A percentile compares a stretch with the other conserved stretches of the same genome.
phyloP scores from a whole-genome alignment of 2,329 filamentous ascomycete genomes.

The Stagonosporopsis cucurbitacearum region DNA sequence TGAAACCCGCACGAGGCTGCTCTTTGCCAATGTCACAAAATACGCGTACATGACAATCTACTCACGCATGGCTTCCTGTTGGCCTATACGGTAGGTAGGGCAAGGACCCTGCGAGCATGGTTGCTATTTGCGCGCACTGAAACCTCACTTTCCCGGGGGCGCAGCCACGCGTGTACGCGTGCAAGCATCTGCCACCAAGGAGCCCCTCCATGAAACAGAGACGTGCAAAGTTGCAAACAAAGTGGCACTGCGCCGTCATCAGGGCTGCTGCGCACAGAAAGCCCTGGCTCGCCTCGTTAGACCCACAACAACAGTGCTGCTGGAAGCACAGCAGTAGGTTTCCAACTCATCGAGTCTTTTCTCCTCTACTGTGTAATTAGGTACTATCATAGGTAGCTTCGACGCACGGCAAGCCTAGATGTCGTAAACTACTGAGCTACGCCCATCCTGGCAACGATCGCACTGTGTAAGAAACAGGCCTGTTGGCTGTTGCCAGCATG shows the following conservation, averaged over 20 bases:
- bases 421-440: constrained; percentile 9
- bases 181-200: constrained; percentile 9
- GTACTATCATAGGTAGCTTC: too few species aligned
- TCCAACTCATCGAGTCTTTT: background rate
- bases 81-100: too few species aligned
- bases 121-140: background rate
- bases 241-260: constrained; percentile 15
- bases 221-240: constrained; percentile 22
- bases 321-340: background rate
- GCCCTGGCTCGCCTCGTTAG: background rate
- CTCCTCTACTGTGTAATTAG: too few species aligned
- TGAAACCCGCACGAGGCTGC: background rate
- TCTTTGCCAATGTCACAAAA: constrained; percentile 1
- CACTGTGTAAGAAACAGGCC: constrained; percentile 9
- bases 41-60: background rate
- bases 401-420: background rate
- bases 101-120: too few species aligned
- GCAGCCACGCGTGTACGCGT: constrained; percentile 2
- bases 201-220: constrained; percentile 24
- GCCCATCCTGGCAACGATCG: constrained; percentile 5
- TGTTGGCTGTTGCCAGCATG: constrained; percentile 6
- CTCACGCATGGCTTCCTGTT: background rate
- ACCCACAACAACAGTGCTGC: background rate
- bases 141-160: constrained; percentile 4
- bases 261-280: constrained; percentile 2